These are phyloP conservation scores for Ballota nigra DNA, from an alignment of 257 asterid species.

Conservation along the genomic window DNA sequence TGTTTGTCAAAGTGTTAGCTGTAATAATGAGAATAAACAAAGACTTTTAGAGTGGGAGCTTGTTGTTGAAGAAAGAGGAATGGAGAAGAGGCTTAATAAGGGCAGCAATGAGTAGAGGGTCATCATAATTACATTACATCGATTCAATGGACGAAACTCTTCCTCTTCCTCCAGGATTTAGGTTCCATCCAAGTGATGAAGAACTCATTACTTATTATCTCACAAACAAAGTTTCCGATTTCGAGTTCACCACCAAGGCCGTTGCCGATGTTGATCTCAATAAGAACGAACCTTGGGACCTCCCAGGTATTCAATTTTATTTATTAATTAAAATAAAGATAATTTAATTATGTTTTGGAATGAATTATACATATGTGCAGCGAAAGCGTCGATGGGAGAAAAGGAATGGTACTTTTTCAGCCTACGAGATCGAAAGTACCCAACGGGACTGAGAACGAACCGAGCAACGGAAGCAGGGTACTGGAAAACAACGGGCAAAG, in stretches of 20 bases:
- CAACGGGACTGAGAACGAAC: conserved; percentile 72
- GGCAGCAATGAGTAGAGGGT: neutral
- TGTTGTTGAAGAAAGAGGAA: conserved; percentile 50
- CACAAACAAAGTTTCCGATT: conserved; percentile 43
- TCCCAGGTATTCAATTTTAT: conserved; percentile 57
- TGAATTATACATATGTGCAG: no score
- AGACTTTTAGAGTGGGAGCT: conserved; percentile 42
- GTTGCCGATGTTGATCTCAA: conserved; percentile 29
- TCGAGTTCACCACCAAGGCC: conserved; percentile 20
- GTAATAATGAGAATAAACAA: conserved; percentile 43
- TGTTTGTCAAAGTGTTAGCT: conserved; percentile 93
- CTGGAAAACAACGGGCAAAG: conserved; percentile 89
- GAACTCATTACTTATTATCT: conserved; percentile 73
- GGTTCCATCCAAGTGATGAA: conserved; percentile 90
- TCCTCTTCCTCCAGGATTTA: conserved; percentile 80
- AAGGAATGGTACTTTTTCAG: conserved; percentile 87
- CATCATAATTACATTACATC: no score
- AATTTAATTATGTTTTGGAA: no score
- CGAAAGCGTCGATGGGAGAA: conserved; percentile 75
- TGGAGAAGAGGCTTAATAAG: conserved; percentile 28
- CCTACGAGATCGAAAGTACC: conserved; percentile 75
- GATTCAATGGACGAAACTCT: conserved; percentile 54
- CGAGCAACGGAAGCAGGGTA: conserved; percentile 84
- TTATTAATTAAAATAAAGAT: no score
- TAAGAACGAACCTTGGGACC: conserved; percentile 92